These are phyloP conservation scores for Escovopsis weberi DNA, from an alignment of 2,329 filamentous ascomycete genomes.

Conservation along the genomic window DNA sequence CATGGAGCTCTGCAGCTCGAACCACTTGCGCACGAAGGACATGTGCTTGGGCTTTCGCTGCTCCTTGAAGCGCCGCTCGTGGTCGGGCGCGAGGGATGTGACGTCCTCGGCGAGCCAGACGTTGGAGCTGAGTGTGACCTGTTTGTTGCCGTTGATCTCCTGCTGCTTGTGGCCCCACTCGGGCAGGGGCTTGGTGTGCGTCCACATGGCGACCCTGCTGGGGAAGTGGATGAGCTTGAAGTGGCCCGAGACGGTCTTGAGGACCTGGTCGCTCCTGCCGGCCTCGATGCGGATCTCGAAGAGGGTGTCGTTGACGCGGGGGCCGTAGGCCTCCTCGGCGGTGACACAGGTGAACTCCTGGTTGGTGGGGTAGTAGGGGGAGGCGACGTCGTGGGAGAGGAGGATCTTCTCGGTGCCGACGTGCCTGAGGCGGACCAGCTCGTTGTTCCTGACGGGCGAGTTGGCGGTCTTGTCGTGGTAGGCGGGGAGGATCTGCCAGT, in stretches of 20 bases:
- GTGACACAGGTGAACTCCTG: slow-evolving; percentile 89
- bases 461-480: slow-evolving; percentile 43
- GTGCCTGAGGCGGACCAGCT: slow-evolving; percentile 76
- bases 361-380: slow-evolving; percentile 91
- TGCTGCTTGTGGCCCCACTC: slow-evolving; percentile 97
- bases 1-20: slow-evolving; percentile 94
- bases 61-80: slow-evolving; percentile 59
- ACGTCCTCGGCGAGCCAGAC: slow-evolving; percentile 91
- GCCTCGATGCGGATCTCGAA: slow-evolving; percentile 88
- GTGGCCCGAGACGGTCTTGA: slow-evolving; percentile 80
- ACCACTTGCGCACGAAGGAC: slow-evolving; percentile 85
- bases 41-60: slow-evolving; percentile 67
- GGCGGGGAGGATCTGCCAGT: slow-evolving; percentile 81
- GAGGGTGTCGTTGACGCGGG: slow-evolving; percentile 73
- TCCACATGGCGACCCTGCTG: slow-evolving; percentile 98
- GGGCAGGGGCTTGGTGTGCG: slow-evolving; percentile 83
- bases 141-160: slow-evolving; percentile 99
- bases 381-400: slow-evolving; percentile 91
- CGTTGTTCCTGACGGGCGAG: slow-evolving; percentile 63
- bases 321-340: slow-evolving; percentile 54
- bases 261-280: slow-evolving; percentile 65
- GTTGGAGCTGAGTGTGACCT: slow-evolving; percentile 76
- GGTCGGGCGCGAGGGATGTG: slow-evolving; percentile 58
- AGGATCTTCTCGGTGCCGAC: slow-evolving; percentile 73
- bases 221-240: slow-evolving; percentile 94